Conservation (phyloP, 176 grass and related monocot genomes). For the Aegilops umbellulata region DNA sequence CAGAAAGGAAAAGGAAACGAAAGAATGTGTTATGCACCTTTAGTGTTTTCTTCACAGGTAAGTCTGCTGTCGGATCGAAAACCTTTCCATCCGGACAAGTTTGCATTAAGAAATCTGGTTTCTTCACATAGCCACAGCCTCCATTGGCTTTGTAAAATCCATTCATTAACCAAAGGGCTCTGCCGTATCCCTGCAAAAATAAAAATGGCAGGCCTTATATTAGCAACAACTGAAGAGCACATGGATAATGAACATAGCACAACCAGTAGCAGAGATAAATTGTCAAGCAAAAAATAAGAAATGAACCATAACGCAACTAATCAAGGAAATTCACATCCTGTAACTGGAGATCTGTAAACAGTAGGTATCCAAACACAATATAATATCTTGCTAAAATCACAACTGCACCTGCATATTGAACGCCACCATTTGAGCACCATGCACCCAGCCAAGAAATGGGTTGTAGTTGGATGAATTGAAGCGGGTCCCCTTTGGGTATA, state of each 20-base stretch:
- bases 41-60: constrained; percentile 78
- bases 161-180: constrained; percentile 95
- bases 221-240: not conserved
- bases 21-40: constrained; percentile 8
- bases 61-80: constrained; percentile 67
- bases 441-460: constrained; percentile 94
- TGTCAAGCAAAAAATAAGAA: not conserved
- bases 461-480: constrained; percentile 95
- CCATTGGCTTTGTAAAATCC: constrained; percentile 92
- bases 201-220: not conserved
- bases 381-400: not conserved
- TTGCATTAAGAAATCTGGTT: constrained; percentile 92
- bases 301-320: not conserved
- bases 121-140: constrained; percentile 86
- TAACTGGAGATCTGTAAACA: not conserved
- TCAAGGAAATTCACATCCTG: not conserved
- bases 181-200: constrained; percentile 71
- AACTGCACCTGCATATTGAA: constrained; percentile 94
- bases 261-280: not conserved
- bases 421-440: constrained; percentile 99
- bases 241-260: not conserved
- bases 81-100: constrained; percentile 68
- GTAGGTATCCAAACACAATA: not conserved
- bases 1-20: not conserved
- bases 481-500: constrained; percentile 83